Evolutionary conservation across 192 early-diverging fungal species (phyloP).

Genomic region (Backusella luteola): DNA sequence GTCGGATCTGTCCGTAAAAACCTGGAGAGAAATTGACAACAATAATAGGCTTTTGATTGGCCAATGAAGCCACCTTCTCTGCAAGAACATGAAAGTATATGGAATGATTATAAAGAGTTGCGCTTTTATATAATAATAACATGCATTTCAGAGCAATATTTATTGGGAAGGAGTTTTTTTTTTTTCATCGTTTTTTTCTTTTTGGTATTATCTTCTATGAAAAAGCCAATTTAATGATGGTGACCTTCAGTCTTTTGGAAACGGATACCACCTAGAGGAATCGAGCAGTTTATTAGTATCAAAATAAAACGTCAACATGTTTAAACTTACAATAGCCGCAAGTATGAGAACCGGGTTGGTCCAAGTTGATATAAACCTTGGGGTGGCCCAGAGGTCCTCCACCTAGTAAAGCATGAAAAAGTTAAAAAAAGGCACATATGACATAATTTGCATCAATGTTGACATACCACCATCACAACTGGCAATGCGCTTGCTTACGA

Average conservation of each 20-base stretch:
- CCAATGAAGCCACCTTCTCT: too few relatives aligned
- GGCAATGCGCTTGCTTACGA: constrained; percentile 70
- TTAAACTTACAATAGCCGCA: constrained; percentile 76
- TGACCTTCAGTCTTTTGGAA: constrained; percentile 24
- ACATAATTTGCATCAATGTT: background rate
- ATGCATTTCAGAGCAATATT: background rate
- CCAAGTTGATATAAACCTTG: constrained; percentile 91
- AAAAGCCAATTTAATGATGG: constrained; percentile 11
- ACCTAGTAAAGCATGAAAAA: constrained; percentile 41
- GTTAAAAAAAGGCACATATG: background rate
- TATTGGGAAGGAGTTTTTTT: constrained; percentile 2
- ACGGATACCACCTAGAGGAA: constrained; percentile 23
- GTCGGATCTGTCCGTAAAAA: too few relatives aligned
- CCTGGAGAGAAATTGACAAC: too few relatives aligned
- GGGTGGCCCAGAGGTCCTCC: constrained; percentile 93
- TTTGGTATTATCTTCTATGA: constrained; percentile 3
- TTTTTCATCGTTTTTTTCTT: background rate
- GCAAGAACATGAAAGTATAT: background rate
- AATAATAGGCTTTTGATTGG: too few relatives aligned
- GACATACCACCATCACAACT: constrained; percentile 83
- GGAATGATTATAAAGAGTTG: background rate
- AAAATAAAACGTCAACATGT: background rate
- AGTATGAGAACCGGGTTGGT: constrained; percentile 61
- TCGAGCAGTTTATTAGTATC: background rate
- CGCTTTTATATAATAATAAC: background rate